Base-by-base conservation (phyloP, 1,284 basidiomycete genomes). In the Leccinum subfulvum region DNA sequence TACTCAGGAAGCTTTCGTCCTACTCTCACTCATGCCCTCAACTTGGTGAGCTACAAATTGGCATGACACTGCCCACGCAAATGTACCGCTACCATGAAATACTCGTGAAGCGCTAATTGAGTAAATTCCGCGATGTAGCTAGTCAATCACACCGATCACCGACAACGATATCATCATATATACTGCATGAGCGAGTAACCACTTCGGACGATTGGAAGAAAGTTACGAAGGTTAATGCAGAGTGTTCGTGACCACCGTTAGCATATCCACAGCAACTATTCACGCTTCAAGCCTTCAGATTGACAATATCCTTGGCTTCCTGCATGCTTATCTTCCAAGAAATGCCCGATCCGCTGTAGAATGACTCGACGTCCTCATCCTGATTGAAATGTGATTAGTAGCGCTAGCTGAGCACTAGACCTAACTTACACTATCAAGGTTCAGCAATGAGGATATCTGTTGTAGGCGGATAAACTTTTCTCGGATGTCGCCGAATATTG, bases 381-480 rank as follows among this genome's bases (percentile, higher is more conserved):
- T 94, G 66, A 58, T 28, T 7, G 21, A 52, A 21, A 9, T 65
- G 14, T 68, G 57, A 62, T 64, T 26, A 62, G 37, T 62, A 7
- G 56, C 14, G 41, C 21, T 51, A 16, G 44, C 47, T 35, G 52
- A 26, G 39, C 68, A 53, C 28, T n/a, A 0, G 44, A 21, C 37
- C 3, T 23, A n/a, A 67, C 90, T 67, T 71, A 94, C 93, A 57
- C 81, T 83, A 71, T 98, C 97, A 53, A 98, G 80, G 74, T 97
- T 98, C 57, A 99, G 78, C 44, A 98, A 77, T 4, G 92, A 97
- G 9, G 94, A 91, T 64, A 98, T 92, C 76, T 99, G 97, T 71
- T 97, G 94, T 62, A 99, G 76, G 21, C 97, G 82, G 23, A 90
- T 81, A 73, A 99, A 98, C 74, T 95, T 95, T 69, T 98, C 96